A percentile compares a stretch with the other conserved stretches of the same genome.
phyloP scores from a whole-genome alignment of 2,329 filamentous ascomycete genomes.

The Apiospora hydei region DNA sequence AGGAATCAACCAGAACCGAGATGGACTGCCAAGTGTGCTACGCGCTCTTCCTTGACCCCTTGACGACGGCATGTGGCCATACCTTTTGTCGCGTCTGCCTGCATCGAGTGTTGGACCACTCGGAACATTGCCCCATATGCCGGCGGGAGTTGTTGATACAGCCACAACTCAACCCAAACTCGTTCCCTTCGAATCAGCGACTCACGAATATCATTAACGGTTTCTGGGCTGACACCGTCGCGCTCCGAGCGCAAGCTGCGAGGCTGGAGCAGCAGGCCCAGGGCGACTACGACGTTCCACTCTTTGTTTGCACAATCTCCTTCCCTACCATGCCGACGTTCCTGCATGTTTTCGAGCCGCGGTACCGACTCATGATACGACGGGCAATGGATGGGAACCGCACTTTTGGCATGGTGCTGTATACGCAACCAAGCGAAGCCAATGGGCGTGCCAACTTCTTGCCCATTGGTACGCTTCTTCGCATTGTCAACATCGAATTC shows the following conservation, averaged over 20 bases:
- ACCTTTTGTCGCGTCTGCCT: conserved; percentile 87
- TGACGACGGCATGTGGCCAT: conserved; percentile 87
- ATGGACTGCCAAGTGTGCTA: conserved; percentile 92
- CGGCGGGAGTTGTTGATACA: conserved; percentile 67
- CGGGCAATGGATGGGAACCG: conserved; percentile 75
- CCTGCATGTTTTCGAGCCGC: conserved; percentile 90
- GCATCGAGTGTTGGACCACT: conserved; percentile 77
- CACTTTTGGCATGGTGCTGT: conserved; percentile 87
- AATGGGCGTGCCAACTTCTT: conserved; percentile 57
- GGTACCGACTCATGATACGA: conserved; percentile 88
- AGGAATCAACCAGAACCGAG: conserved; percentile 69
- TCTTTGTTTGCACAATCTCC: conserved; percentile 84
- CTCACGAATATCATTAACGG: conserved; percentile 68
- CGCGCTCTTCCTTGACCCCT: conserved; percentile 78
- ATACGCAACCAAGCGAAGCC: conserved; percentile 58
- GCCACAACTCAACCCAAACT: conserved; percentile 48
- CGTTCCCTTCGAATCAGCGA: conserved; percentile 65
- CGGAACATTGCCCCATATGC: conserved; percentile 81
- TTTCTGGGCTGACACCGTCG: conserved; percentile 74
- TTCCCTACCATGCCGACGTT: conserved; percentile 88
- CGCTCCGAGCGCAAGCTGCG: conserved; percentile 61
- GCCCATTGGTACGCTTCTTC: conserved; percentile 79
- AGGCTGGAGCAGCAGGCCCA: conserved; percentile 64
- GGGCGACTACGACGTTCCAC: conserved; percentile 67
- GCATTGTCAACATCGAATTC: conserved; percentile 76